These are phyloP conservation scores for Candida sakaeoensis DNA, from an alignment of 805 yeast species.

Conservation along the genomic window DNA sequence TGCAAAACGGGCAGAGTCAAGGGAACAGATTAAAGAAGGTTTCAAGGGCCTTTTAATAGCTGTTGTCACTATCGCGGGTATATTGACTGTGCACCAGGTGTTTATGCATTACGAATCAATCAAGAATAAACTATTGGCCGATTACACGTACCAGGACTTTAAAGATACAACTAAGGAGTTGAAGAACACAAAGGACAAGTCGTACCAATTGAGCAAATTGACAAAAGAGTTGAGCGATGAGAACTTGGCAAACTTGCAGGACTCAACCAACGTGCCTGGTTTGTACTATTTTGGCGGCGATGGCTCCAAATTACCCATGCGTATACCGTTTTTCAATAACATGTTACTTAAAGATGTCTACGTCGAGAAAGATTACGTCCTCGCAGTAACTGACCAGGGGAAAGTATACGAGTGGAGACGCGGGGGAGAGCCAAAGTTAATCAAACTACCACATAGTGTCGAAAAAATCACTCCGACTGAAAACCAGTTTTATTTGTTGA, in stretches of 20 bases:
- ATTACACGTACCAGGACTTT: conserved; percentile 29
- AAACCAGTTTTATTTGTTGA: conserved; percentile 43
- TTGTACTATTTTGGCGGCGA: conserved; percentile 33
- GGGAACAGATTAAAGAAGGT: conserved; percentile 41
- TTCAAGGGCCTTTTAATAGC: conserved; percentile 46
- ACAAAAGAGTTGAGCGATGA: conserved; percentile 19
- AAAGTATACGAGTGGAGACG: conserved; percentile 68
- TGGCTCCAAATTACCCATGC: conserved; percentile 47
- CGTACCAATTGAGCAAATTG: conserved; percentile 24
- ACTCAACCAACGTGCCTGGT: conserved; percentile 27
- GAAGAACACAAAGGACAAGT: conserved; percentile 24
- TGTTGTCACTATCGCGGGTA: conserved; percentile 31
- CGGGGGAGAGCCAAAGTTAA: conserved; percentile 26
- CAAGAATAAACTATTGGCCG: conserved; percentile 30
- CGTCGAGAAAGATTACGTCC: conserved; percentile 43
- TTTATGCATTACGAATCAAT: conserved; percentile 41
- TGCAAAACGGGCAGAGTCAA: conserved; percentile 23
- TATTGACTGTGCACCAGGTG: conserved; percentile 39
- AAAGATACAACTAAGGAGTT: conserved; percentile 34
- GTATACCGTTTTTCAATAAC: conserved; percentile 64
- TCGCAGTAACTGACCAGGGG: conserved; percentile 67
- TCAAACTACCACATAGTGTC: conserved; percentile 27
- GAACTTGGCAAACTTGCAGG: conserved; percentile 17
- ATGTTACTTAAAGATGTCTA: conserved; percentile 54
- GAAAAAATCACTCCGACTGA: conserved; percentile 21